phyloP scores from a whole-genome alignment of 2,329 filamentous ascomycete genomes.

The Falciphora oryzae region DNA sequence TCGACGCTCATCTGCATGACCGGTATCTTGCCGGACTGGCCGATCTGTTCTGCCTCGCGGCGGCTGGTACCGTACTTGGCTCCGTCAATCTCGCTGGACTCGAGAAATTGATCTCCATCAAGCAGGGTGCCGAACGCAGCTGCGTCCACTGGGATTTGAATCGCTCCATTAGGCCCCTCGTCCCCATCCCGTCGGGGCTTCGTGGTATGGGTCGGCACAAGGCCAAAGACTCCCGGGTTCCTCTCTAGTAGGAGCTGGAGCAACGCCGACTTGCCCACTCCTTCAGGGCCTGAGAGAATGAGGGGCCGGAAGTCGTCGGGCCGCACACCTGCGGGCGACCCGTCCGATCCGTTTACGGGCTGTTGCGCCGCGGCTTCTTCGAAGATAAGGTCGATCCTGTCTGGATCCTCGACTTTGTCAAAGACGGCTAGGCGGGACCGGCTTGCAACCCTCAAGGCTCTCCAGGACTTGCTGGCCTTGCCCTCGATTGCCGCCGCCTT shows the following conservation, averaged over 20 bases:
- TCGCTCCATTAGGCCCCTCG: slow-evolving; percentile 34
- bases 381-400: slow-evolving; percentile 58
- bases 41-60: slow-evolving; percentile 45
- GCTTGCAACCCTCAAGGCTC: slow-evolving; percentile 75
- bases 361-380: slow-evolving; percentile 21
- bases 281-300: slow-evolving; percentile 61
- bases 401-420: slow-evolving; percentile 81
- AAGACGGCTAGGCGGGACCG: slow-evolving; percentile 69
- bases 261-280: slow-evolving; percentile 58
- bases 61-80: slow-evolving; percentile 51
- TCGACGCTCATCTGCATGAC: slow-evolving; percentile 47
- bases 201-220: slow-evolving; percentile 50
- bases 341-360: slow-evolving; percentile 24
- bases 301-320: slow-evolving; percentile 38
- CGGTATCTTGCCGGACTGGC: slow-evolving; percentile 53
- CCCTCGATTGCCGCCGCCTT: slow-evolving; percentile 54
- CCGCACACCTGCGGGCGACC: slow-evolving; percentile 12
- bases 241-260: slow-evolving; percentile 57
- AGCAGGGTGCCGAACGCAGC: slow-evolving; percentile 52
- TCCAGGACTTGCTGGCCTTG: slow-evolving; percentile 87
- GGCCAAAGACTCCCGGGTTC: slow-evolving; percentile 60
- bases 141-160: slow-evolving; percentile 46
- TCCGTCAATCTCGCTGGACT: slow-evolving; percentile 45
- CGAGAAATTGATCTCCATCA: slow-evolving; percentile 54
- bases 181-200: slow-evolving; percentile 44